Evolutionary conservation across 2,329 filamentous ascomycete species (phyloP).

Genomic region (Verticillium tricorpus): DNA sequence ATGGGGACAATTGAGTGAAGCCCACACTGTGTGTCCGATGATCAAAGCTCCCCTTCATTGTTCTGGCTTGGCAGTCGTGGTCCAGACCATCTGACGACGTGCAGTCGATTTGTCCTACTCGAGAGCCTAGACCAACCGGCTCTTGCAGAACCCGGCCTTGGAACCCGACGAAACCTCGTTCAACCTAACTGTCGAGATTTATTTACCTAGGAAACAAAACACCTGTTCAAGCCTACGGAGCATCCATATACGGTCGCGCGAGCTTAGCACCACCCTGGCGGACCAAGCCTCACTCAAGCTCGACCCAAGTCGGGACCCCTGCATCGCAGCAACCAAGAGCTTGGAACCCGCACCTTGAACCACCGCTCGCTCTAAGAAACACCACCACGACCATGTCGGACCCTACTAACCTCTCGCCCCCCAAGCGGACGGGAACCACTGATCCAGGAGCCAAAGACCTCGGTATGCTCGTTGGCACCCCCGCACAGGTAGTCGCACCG

Average conservation of each 20-base stretch:
- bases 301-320: neutral
- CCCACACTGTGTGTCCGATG: neutral
- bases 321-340: neutral
- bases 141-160: neutral
- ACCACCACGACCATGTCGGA: slow-evolving; percentile 20
- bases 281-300: neutral
- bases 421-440: slow-evolving; percentile 34
- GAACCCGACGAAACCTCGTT: neutral
- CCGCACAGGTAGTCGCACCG: neutral
- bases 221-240: neutral
- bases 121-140: neutral
- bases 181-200: neutral
- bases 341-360: neutral
- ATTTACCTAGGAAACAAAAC: neutral
- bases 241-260: neutral
- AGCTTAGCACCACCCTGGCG: neutral
- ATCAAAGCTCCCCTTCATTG: neutral
- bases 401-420: slow-evolving; percentile 34
- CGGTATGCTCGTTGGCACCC: slow-evolving; percentile 30
- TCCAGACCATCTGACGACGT: neutral
- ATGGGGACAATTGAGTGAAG: neutral
- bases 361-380: neutral
- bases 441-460: slow-evolving; percentile 59
- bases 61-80: neutral
- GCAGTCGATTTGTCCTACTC: neutral